These are phyloP conservation scores for Hypoxylon sp. DNA, from an alignment of 2,329 filamentous ascomycete genomes.

Conservation along the genomic window DNA sequence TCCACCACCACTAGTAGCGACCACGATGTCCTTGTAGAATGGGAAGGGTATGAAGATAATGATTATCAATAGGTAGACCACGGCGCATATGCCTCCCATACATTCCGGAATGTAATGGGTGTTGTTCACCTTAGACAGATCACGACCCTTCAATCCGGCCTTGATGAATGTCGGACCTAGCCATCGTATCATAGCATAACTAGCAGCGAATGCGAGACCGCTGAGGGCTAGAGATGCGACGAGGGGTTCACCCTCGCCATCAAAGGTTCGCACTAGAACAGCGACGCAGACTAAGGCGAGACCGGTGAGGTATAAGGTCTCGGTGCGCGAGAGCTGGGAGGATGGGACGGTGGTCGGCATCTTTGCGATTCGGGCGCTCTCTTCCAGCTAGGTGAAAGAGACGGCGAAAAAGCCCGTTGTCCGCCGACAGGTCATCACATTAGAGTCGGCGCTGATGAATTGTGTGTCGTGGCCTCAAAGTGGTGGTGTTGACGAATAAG, in stretches of 20 bases:
- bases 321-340: conserved; percentile 64
- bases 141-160: conserved; percentile 89
- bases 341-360: conserved; percentile 51
- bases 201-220: conserved; percentile 83
- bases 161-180: conserved; percentile 90
- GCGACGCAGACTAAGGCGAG: conserved; percentile 78
- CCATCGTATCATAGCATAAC: conserved; percentile 92
- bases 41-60: conserved; percentile 96
- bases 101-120: conserved; percentile 81
- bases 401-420: conserved; percentile 30
- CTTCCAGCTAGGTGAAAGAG: conserved; percentile 16
- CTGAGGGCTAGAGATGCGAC: conserved; percentile 90
- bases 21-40: conserved; percentile 98
- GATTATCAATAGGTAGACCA: conserved; percentile 90
- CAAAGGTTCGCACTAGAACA: conserved; percentile 84
- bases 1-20: conserved; percentile 91
- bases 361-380: conserved; percentile 35
- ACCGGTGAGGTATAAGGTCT: conserved; percentile 70
- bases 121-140: conserved; percentile 80
- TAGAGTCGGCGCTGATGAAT: conserved; percentile 35
- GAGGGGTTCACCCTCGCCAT: conserved; percentile 85
- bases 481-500: conserved; percentile 36
- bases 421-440: conserved; percentile 29
- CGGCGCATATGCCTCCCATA: conserved; percentile 94
- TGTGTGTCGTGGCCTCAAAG: conserved; percentile 39